Evolutionary conservation across 805 yeast genomes (phyloP), one percentile per base, ranked within the genome.

Genomic region (Hanseniaspora lindneri): DNA sequence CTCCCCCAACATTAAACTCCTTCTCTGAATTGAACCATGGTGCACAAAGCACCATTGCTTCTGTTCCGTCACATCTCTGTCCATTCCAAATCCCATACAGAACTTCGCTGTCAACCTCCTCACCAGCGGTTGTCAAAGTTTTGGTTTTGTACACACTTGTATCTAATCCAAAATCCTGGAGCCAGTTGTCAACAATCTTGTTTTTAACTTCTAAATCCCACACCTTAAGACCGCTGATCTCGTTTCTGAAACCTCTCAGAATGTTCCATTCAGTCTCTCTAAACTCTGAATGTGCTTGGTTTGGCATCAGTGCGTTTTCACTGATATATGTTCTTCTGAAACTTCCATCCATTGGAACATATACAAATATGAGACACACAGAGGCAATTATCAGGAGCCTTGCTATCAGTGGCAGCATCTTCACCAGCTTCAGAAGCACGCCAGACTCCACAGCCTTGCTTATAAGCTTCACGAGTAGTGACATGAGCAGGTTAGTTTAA

Each of bases 291-390:
- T 80, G 80, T 2, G 92, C 97, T 62, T 92, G 97, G 0, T 94
- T 88, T 7, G 99, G 96, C 84, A 92, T 79, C 61, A 92, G 69
- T 28, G 99, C 99, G 64, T 92, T 92, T 60, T 92, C 99, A 7
- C 94, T 82, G 11, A 88, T 82, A 62, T 92, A 92, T 2, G 96
- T 86, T 53, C 71, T 65, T 49, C 96, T 70, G 61, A 68, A 85
- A 59, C 84, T 85, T 19, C 96, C 97, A 16, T 82, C 82, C 55
- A 77, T 53, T 0, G 97, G 96, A 43, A 87, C 67, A 20, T 65
- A 57, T 4, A 72, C 64, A 13, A 73, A 60, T n/a, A 92, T 66
- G 77, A 83, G 75, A 0, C 67, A 59, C 9, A 78, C 54, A 6
- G 86, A 83, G 10, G 65, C 48, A 1, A 75, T 3, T 1, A 72